Conservation (phyloP, 2,329 filamentous ascomycete species). For the Lasiodiplodia sp. region DNA sequence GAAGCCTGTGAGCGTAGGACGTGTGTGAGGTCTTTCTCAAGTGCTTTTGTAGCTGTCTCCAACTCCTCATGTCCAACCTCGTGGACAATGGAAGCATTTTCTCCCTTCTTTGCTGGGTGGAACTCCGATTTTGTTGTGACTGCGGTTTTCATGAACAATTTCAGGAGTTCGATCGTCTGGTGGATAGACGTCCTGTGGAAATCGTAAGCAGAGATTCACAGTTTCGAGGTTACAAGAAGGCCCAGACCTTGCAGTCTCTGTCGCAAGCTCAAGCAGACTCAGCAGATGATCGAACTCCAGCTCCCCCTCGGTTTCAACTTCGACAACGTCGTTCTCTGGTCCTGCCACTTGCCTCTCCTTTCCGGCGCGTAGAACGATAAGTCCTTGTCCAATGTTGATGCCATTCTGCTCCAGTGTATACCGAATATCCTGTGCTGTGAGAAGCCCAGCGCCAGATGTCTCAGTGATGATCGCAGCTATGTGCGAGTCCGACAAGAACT, state of each 20-base stretch:
- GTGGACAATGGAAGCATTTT: slow-evolving; percentile 39
- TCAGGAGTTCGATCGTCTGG: slow-evolving; percentile 38
- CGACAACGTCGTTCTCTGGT: slow-evolving; percentile 36
- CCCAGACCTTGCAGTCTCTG: slow-evolving; percentile 34
- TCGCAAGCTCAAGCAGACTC: slow-evolving; percentile 40
- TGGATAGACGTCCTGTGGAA: slow-evolving; percentile 35
- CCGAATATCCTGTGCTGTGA: slow-evolving; percentile 40
- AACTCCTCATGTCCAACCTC: slow-evolving; percentile 38
- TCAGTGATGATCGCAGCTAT: slow-evolving; percentile 43
- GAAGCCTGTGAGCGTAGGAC: slow-evolving; percentile 34
- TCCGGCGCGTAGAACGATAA: slow-evolving; percentile 40
- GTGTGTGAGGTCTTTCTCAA: slow-evolving; percentile 41
- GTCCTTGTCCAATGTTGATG: slow-evolving; percentile 35
- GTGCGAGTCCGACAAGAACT: slow-evolving; percentile 42
- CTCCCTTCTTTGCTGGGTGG: slow-evolving; percentile 40
- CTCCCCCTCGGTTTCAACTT: slow-evolving; percentile 38
- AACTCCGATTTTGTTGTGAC: slow-evolving; percentile 41
- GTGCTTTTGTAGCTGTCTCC: slow-evolving; percentile 42
- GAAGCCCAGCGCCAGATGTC: slow-evolving; percentile 35
- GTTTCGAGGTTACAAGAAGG: neutral
- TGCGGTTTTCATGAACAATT: slow-evolving; percentile 38
- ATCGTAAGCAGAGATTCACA: neutral
- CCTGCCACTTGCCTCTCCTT: slow-evolving; percentile 37
- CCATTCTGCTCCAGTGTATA: slow-evolving; percentile 37
- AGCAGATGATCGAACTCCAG: slow-evolving; percentile 44